Evolutionary conservation across 768 basidiomycete genomes (phyloP).

Genomic region (Aureoboletus auriporus): DNA sequence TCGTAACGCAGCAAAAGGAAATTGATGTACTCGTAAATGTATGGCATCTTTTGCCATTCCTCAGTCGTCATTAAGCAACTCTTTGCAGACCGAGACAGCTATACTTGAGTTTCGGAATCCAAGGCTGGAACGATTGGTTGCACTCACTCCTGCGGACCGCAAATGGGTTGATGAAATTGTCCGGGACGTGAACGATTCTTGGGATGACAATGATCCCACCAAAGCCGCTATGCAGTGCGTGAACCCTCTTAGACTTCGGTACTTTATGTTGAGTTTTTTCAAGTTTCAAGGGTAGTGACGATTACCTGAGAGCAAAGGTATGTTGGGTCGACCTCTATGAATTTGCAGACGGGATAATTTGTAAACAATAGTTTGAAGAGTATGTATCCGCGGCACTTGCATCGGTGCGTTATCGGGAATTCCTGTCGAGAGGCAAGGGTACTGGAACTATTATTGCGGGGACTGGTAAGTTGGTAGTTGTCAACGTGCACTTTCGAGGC

Average conservation of each 20-base stretch:
- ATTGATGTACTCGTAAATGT: conserved; percentile 91
- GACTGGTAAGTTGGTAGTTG: conserved; percentile 33
- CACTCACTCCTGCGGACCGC: conserved; percentile 86
- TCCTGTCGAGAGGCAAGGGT: conserved; percentile 64
- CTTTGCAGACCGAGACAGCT: conserved; percentile 74
- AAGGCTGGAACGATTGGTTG: conserved; percentile 70
- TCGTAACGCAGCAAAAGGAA: conserved; percentile 90
- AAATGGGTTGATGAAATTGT: conserved; percentile 98
- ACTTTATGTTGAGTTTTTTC: conserved; percentile 2
- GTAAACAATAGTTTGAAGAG: conserved; percentile 67
- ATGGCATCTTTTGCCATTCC: not conserved
- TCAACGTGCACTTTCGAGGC: not conserved
- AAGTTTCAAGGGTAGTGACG: conserved; percentile 94
- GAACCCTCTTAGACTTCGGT: not conserved
- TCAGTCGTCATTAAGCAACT: not conserved
- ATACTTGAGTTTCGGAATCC: conserved; percentile 84
- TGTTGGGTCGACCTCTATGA: conserved; percentile 1
- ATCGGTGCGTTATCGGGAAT: conserved; percentile 88
- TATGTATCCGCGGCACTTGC: conserved; percentile 88
- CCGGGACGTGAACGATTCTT: conserved; percentile 78
- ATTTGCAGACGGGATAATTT: not conserved
- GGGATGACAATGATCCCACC: conserved; percentile 61
- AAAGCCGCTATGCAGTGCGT: conserved; percentile 64
- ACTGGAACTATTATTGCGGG: conserved; percentile 65
- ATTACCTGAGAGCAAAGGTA: conserved; percentile 87